phyloP scores from a whole-genome alignment of 768 basidiomycete species.

The Tricholoma matsutake region DNA sequence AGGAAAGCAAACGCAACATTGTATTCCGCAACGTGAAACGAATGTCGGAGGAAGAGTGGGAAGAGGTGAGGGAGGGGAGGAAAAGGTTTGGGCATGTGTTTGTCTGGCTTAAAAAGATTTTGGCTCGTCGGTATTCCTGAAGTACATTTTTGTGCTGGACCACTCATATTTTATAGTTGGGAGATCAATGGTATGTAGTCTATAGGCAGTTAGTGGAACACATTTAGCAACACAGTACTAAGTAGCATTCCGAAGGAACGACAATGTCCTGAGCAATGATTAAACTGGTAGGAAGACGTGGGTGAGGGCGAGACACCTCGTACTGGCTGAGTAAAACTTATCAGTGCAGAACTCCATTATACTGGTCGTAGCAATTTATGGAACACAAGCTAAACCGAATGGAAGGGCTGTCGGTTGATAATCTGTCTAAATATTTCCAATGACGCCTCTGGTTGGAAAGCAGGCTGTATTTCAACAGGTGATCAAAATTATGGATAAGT shows the following conservation, averaged over 20 bases:
- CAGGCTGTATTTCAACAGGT: slow-evolving; percentile 38
- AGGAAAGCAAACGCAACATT: slow-evolving; percentile 28
- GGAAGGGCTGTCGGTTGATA: slow-evolving; percentile 39
- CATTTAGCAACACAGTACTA: too few relatives aligned
- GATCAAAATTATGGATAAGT: not conserved
- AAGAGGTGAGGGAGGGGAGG: not conserved
- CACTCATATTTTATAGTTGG: too few relatives aligned
- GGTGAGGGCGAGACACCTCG: too few relatives aligned
- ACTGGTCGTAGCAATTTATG: too few relatives aligned
- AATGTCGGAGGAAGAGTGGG: not conserved
- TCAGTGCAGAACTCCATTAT: too few relatives aligned
- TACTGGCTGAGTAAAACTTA: too few relatives aligned
- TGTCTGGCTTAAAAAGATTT: slow-evolving; percentile 4
- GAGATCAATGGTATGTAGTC: too few relatives aligned
- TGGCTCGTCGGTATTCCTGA: not conserved
- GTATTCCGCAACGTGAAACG: slow-evolving; percentile 4
- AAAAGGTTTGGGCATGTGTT: not conserved
- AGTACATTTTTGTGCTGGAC: too few relatives aligned
- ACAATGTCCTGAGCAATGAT: too few relatives aligned
- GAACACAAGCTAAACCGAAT: not conserved
- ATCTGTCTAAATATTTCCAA: slow-evolving; percentile 60
- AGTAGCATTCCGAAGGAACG: too few relatives aligned
- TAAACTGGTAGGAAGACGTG: too few relatives aligned
- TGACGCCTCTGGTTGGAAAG: slow-evolving; percentile 57
- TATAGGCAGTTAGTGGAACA: too few relatives aligned